Percentiles rank a stretch among this genome's conserved stretches.
Evolutionary conservation across 148 eudicot species (phyloP).

Genomic region (Agrostemma githago): DNA sequence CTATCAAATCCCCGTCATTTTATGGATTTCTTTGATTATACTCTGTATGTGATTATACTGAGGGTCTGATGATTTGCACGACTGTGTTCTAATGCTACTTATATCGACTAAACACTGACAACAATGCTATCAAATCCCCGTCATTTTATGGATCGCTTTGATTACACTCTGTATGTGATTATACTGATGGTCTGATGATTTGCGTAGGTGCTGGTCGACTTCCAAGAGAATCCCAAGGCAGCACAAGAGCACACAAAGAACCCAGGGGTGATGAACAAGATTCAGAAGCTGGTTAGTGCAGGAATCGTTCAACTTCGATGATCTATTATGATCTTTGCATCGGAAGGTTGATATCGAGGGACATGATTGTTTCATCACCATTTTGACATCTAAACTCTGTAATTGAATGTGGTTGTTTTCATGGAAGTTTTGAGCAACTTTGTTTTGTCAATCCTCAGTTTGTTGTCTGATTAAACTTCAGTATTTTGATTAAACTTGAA

Average conservation of each 20-base stretch:
- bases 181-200: background rate
- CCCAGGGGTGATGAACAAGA: constrained; percentile 79
- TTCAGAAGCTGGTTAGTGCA: constrained; percentile 79
- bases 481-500: too few relatives aligned
- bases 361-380: background rate
- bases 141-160: background rate
- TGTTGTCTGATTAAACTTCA: too few relatives aligned
- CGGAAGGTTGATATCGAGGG: background rate
- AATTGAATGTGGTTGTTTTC: background rate
- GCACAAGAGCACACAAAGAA: constrained; percentile 91
- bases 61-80: too few relatives aligned
- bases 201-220: constrained; percentile 60
- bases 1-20: too few relatives aligned
- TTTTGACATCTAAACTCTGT: constrained; percentile 1
- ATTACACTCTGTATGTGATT: background rate
- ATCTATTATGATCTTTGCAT: background rate
- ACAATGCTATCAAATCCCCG: background rate
- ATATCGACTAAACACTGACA: background rate
- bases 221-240: constrained; percentile 90
- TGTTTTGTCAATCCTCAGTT: background rate
- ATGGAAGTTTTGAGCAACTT: constrained; percentile 1
- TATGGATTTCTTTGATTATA: too few relatives aligned
- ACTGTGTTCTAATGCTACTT: background rate
- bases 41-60: too few relatives aligned
- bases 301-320: constrained; percentile 82